Percentiles rank a stretch among this genome's conserved stretches.
phyloP scores from a whole-genome alignment of 345 rosid genomes.

The Acer campestre region DNA sequence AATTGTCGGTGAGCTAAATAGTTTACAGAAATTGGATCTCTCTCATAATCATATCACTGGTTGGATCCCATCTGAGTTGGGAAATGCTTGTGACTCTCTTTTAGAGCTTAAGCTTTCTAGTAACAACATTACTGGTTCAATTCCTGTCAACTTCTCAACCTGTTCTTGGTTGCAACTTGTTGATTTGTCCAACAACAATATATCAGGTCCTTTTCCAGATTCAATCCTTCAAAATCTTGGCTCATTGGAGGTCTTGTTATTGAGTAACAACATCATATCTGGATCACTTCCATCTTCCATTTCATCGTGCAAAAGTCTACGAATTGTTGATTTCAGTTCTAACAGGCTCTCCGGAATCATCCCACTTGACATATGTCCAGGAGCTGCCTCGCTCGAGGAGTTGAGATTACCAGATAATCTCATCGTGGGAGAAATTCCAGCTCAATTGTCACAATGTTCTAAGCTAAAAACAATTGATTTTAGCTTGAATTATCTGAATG shows the following conservation, averaged over 20 bases:
- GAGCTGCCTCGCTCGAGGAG: slow-evolving; percentile 76
- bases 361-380: slow-evolving; percentile 83
- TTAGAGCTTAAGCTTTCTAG: slow-evolving; percentile 57
- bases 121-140: slow-evolving; percentile 81
- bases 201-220: slow-evolving; percentile 78
- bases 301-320: slow-evolving; percentile 67
- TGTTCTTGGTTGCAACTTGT: slow-evolving; percentile 73
- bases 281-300: slow-evolving; percentile 73
- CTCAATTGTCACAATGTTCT: slow-evolving; percentile 73
- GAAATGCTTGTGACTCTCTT: slow-evolving; percentile 66
- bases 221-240: slow-evolving; percentile 54
- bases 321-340: slow-evolving; percentile 75
- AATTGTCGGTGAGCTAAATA: slow-evolving; percentile 53
- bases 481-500: slow-evolving; percentile 83
- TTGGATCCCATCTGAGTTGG: slow-evolving; percentile 81
- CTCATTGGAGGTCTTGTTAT: slow-evolving; percentile 61
- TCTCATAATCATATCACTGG: slow-evolving; percentile 77
- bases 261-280: slow-evolving; percentile 72
- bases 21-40: slow-evolving; percentile 71
- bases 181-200: slow-evolving; percentile 84
- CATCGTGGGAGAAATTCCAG: slow-evolving; percentile 71
- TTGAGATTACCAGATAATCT: slow-evolving; percentile 84
- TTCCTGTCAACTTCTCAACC: slow-evolving; percentile 63
- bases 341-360: slow-evolving; percentile 71
- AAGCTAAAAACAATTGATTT: slow-evolving; percentile 73